These are phyloP conservation scores for Tirmania nivea DNA, from an alignment of 495 filamentous ascomycete genomes.

Conservation along the genomic window DNA sequence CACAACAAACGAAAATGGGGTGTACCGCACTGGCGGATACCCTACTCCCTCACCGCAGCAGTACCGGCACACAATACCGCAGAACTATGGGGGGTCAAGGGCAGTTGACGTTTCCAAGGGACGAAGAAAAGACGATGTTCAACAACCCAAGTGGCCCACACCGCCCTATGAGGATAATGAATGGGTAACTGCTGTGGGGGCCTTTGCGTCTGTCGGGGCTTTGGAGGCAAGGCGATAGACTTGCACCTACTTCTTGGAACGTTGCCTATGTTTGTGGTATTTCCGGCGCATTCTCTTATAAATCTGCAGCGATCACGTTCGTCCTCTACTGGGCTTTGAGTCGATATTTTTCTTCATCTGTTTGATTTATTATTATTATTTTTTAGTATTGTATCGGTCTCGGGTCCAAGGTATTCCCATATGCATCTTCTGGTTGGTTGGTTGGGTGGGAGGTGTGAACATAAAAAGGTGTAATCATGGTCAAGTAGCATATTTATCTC, in stretches of 20 bases:
- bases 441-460: no score
- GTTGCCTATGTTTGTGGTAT: slow-evolving; percentile 29
- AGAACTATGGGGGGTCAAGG: slow-evolving; percentile 9
- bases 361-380: slow-evolving; percentile 10
- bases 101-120: slow-evolving; percentile 28
- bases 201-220: slow-evolving; percentile 29
- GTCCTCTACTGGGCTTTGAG: slow-evolving; percentile 7
- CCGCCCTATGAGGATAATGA: slow-evolving; percentile 64
- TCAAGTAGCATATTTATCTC: neutral
- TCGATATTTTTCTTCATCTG: slow-evolving; percentile 8
- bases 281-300: slow-evolving; percentile 6
- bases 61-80: slow-evolving; percentile 26
- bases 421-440: no score
- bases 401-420: no score
- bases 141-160: slow-evolving; percentile 71
- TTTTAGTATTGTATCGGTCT: neutral
- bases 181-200: neutral
- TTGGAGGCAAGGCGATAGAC: slow-evolving; percentile 65
- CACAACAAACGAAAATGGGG: slow-evolving; percentile 32
- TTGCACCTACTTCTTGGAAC: slow-evolving; percentile 45
- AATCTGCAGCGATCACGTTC: slow-evolving; percentile 3
- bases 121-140: slow-evolving; percentile 17
- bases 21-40: slow-evolving; percentile 44
- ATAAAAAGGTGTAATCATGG: neutral
- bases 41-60: slow-evolving; percentile 40